A percentile compares a stretch with the other conserved stretches of the same genome.
Conservation (phyloP, 495 filamentous ascomycete genomes). For the Jackrogersella multiformis region DNA sequence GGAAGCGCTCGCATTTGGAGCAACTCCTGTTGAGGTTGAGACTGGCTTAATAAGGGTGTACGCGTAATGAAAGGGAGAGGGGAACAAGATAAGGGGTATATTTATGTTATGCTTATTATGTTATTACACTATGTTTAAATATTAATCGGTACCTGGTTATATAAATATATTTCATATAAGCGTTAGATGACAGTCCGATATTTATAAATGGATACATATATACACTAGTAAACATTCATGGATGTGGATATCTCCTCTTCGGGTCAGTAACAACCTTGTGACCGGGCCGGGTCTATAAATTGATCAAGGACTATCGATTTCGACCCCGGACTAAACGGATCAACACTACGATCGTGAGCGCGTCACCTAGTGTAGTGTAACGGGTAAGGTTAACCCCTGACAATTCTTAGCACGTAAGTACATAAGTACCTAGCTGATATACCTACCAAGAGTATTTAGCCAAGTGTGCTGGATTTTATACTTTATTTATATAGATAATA, state of each 20-base stretch:
- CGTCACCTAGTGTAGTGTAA: conserved; percentile 42
- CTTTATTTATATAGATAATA: background rate
- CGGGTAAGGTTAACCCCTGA: conserved; percentile 39
- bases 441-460: conserved; percentile 33
- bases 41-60: conserved; percentile 28
- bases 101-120: too few species aligned
- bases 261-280: conserved; percentile 32
- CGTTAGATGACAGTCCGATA: too few species aligned
- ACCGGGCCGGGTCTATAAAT: conserved; percentile 38
- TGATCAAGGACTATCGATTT: conserved; percentile 35
- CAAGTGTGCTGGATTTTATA: conserved; percentile 13
- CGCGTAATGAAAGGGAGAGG: conserved; percentile 24
- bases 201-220: too few species aligned
- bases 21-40: conserved; percentile 8
- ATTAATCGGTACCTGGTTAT: too few species aligned
- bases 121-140: too few species aligned
- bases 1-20: conserved; percentile 28
- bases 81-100: too few species aligned
- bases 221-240: too few species aligned
- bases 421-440: background rate
- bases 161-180: too few species aligned
- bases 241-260: background rate
- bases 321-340: conserved; percentile 40
- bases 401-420: conserved; percentile 2
- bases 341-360: conserved; percentile 41